Conservation (phyloP, 2,329 filamentous ascomycete species). For the Xylaria sp. region DNA sequence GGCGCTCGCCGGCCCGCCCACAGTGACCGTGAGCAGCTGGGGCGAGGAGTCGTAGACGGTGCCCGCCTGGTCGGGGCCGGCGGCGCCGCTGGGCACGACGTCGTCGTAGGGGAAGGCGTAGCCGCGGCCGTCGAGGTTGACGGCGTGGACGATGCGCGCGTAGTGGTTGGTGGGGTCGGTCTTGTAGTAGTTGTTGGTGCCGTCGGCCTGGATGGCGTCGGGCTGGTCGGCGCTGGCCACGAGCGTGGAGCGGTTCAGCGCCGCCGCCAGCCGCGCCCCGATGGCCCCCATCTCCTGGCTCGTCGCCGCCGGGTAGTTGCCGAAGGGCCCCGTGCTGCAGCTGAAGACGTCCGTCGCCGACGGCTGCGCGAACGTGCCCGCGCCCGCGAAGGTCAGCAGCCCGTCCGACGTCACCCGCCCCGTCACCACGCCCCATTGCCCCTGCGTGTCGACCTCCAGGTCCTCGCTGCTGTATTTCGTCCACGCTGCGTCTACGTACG, state of each 20-base stretch:
- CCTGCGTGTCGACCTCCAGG: conserved; percentile 65
- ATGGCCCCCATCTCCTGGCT: conserved; percentile 66
- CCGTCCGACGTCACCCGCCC: conserved; percentile 53
- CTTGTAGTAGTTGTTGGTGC: conserved; percentile 72
- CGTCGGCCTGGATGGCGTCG: conserved; percentile 56
- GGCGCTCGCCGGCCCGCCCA: conserved; percentile 58
- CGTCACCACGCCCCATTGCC: conserved; percentile 59
- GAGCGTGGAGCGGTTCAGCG: conserved; percentile 78
- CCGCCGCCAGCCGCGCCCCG: conserved; percentile 78
- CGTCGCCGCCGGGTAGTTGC: conserved; percentile 52
- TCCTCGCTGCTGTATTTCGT: conserved; percentile 56
- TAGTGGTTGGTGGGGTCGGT: conserved; percentile 72
- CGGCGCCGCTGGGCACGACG: conserved; percentile 64
- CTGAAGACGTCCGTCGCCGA: conserved; percentile 51
- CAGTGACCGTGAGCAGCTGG: conserved; percentile 63
- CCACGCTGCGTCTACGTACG: conserved; percentile 65
- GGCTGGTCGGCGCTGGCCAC: conserved; percentile 63
- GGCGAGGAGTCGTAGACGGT: conserved; percentile 68
- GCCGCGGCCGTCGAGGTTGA: conserved; percentile 67
- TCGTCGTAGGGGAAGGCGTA: conserved; percentile 81
- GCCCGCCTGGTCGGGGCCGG: conserved; percentile 66
- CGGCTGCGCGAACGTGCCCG: conserved; percentile 58
- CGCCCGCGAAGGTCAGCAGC: conserved; percentile 54
- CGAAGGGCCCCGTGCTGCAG: conserved; percentile 64
- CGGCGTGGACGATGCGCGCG: conserved; percentile 70